Evolutionary conservation across 345 rosid genomes (phyloP), one percentile per base, ranked within the genome.

Genomic region (Acer saccharum): DNA sequence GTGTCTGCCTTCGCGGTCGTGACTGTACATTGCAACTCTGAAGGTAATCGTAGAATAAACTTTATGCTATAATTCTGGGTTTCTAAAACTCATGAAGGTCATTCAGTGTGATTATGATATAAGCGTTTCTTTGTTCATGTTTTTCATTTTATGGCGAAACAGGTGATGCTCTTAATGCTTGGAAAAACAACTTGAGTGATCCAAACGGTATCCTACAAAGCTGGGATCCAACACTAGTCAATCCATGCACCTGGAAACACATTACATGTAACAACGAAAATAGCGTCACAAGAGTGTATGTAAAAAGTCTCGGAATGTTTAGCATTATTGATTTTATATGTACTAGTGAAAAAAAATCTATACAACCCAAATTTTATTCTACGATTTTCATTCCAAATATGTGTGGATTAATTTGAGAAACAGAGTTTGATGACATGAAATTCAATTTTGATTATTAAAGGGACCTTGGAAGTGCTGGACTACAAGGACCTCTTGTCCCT

Each of bases 211-310:
- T 85, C 13, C 87, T 89, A 6, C 66, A 48, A 48, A 79, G 77
- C 82, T 89, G 91, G 93, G 82, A 89, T 71, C 85, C 86, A 10
- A 81, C 85, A 0, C 46, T 80, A 16, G 52, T 71, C 18, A 86
- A 89, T 35, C 90, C 92, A 8, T 89, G 90, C 77, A n/a, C 79
- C 44, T 84, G 90, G 90, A 41, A 43, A 58, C 92, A 86, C 7
- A 41, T 89, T 63, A 81, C 84, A 17, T 87, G 92, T 81, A 80
- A 87, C 79, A 0, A 0, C 18, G 0, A 83, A 0, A 81, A 87
- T 78, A 44, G 50, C 9, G 68, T 87, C 21, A 0, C 9, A 6
- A 73, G 92, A 60, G 52, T 89, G 89, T 86, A 78, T 23, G 88
- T 81, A 43, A 21, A 12, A 17, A 50, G 55, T 12, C 10, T 12